Conservation (phyloP, 257 asterid species). For the Nicotiana tomentosiformis region DNA sequence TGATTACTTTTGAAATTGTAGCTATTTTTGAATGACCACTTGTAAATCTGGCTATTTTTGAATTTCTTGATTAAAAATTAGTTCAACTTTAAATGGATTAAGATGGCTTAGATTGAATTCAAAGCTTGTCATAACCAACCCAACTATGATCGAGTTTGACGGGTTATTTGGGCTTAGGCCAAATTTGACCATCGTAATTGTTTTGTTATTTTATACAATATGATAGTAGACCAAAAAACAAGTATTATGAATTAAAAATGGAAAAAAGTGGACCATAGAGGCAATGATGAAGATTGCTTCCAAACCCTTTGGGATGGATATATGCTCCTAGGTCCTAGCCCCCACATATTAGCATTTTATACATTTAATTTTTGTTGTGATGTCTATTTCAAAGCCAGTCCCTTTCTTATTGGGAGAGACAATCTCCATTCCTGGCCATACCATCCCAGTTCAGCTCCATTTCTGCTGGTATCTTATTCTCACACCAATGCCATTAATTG, state of each 20-base stretch:
- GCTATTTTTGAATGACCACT: too few relatives aligned
- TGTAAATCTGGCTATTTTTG: too few relatives aligned
- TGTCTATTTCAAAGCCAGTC: not conserved
- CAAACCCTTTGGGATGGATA: not conserved
- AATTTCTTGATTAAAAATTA: too few relatives aligned
- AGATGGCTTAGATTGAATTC: too few relatives aligned
- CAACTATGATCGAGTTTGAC: too few relatives aligned
- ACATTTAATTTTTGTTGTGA: not conserved
- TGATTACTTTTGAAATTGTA: too few relatives aligned
- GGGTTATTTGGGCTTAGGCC: too few relatives aligned
- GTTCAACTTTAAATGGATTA: too few relatives aligned
- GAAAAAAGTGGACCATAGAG: not conserved
- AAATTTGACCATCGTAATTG: too few relatives aligned
- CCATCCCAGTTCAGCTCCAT: conserved; percentile 3
- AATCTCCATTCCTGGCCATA: conserved; percentile 1
- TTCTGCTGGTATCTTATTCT: not conserved
- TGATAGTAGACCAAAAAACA: not conserved
- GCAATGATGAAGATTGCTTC: not conserved
- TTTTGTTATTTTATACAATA: too few relatives aligned
- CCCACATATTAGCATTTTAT: not conserved
- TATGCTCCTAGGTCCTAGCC: not conserved
- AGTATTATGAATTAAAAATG: not conserved
- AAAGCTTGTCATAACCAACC: too few relatives aligned
- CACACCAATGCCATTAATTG: not conserved
- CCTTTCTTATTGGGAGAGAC: not conserved